A percentile compares a stretch with the other conserved stretches of the same genome.
Evolutionary conservation across 441 rosid genomes (phyloP).

Genomic region (Adansonia gregorii): DNA sequence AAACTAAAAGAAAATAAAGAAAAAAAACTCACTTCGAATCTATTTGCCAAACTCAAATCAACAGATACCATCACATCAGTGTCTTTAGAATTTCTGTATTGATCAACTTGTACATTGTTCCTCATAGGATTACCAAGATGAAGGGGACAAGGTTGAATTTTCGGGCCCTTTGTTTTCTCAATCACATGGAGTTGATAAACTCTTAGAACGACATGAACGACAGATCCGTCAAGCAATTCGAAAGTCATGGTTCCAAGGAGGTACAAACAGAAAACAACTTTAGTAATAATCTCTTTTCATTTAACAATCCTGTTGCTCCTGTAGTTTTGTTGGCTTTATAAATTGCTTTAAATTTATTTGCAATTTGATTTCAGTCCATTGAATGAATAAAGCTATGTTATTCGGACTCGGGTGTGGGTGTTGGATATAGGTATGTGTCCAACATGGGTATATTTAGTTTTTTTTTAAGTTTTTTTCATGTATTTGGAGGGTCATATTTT

Average conservation of each 20-base stretch:
- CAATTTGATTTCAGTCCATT: slow-evolving; percentile 5
- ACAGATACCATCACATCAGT: background rate
- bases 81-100: slow-evolving; percentile 14
- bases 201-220: slow-evolving; percentile 76
- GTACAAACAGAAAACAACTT: slow-evolving; percentile 36
- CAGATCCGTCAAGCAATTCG: slow-evolving; percentile 86
- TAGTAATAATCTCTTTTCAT: slow-evolving; percentile 2
- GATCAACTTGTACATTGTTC: background rate
- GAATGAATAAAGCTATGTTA: background rate
- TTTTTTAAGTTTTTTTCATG: too few relatives aligned
- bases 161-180: slow-evolving; percentile 85
- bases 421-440: too few relatives aligned
- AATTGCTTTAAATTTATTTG: background rate
- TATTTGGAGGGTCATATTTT: too few relatives aligned
- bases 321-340: background rate
- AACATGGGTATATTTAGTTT: too few relatives aligned
- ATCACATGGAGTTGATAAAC: slow-evolving; percentile 72
- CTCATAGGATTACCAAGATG: slow-evolving; percentile 60
- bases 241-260: slow-evolving; percentile 88
- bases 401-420: too few relatives aligned
- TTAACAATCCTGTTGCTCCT: background rate
- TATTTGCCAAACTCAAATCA: background rate
- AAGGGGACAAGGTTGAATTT: slow-evolving; percentile 76
- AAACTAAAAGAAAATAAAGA: background rate
- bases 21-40: background rate